These are phyloP conservation scores for Knoxia roxburghii DNA, from an alignment of 257 asterid genomes.

Conservation along the genomic window DNA sequence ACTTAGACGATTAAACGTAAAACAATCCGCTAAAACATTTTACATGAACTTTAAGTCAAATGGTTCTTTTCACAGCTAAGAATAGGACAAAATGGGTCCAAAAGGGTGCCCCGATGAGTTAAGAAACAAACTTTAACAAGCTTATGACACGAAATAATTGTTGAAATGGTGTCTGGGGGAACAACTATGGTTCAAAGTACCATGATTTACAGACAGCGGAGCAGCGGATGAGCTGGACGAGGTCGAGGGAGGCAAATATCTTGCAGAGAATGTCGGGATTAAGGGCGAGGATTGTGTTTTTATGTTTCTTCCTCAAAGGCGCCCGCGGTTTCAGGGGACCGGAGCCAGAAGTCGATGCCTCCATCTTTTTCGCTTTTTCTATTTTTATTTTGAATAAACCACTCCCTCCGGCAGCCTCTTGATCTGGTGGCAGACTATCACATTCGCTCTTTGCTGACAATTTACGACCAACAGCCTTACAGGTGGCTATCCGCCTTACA, in stretches of 20 bases:
- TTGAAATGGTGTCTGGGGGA: background rate
- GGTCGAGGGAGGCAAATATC: constrained; percentile 68
- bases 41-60: background rate
- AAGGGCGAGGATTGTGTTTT: constrained; percentile 33
- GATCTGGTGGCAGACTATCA: no score
- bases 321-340: constrained; percentile 22
- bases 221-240: constrained; percentile 72
- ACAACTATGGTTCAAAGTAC: no score
- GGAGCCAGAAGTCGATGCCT: constrained; percentile 23
- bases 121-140: background rate
- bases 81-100: background rate
- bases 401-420: no score
- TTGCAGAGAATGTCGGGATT: constrained; percentile 52
- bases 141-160: background rate
- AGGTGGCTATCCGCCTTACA: no score
- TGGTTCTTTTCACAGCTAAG: no score
- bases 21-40: background rate
- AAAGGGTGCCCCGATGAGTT: background rate
- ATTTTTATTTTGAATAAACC: no score
- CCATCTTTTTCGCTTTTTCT: constrained; percentile 19
- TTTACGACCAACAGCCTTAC: no score
- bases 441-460: no score
- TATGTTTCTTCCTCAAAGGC: constrained; percentile 27
- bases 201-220: constrained; percentile 87
- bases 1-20: background rate